A percentile compares a stretch with the other conserved stretches of the same genome.
These are phyloP conservation scores for Agaricales sp. DNA, from an alignment of 1,284 basidiomycete species.

Conservation along the genomic window DNA sequence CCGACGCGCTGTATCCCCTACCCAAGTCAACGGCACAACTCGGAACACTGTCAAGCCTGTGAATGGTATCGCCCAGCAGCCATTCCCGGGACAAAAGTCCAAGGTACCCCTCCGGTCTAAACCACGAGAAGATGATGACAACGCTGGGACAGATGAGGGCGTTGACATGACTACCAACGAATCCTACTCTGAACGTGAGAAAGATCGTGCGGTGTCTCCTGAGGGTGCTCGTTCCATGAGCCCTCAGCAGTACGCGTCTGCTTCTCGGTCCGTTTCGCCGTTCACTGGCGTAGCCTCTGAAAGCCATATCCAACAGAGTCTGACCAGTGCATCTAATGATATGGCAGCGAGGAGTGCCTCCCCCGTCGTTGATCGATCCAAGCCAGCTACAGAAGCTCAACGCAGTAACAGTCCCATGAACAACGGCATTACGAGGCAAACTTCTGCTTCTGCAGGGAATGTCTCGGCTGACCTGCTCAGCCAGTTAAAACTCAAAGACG, in stretches of 20 bases:
- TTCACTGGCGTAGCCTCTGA: conserved; percentile 25
- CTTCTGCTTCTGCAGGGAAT: conserved; percentile 49
- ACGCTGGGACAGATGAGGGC: conserved; percentile 39
- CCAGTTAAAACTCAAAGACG: conserved; percentile 73
- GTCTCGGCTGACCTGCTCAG: conserved; percentile 64
- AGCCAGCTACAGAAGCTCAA: conserved; percentile 45
- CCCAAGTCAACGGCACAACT: conserved; percentile 20
- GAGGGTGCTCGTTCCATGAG: conserved; percentile 50
- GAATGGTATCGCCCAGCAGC: conserved; percentile 32
- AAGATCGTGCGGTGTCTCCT: conserved; percentile 37
- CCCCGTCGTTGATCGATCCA: conserved; percentile 43
- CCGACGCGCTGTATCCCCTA: conserved; percentile 57
- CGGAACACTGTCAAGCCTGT: conserved; percentile 22
- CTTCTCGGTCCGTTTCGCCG: conserved; percentile 50
- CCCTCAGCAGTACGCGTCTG: conserved; percentile 33
- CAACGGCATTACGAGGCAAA: conserved; percentile 36
- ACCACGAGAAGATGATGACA: conserved; percentile 54
- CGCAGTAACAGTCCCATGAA: conserved; percentile 36
- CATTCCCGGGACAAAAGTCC: conserved; percentile 26
- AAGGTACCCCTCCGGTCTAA: conserved; percentile 49
- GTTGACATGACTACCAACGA: conserved; percentile 34
- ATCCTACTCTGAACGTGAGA: conserved; percentile 31
- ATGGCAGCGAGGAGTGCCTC: conserved; percentile 46
- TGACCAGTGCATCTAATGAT: conserved; percentile 43
- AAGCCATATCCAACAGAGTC: conserved; percentile 31